phyloP scores from a whole-genome alignment of 108 stramenopile genomes.

The Skeletonema potamos region DNA sequence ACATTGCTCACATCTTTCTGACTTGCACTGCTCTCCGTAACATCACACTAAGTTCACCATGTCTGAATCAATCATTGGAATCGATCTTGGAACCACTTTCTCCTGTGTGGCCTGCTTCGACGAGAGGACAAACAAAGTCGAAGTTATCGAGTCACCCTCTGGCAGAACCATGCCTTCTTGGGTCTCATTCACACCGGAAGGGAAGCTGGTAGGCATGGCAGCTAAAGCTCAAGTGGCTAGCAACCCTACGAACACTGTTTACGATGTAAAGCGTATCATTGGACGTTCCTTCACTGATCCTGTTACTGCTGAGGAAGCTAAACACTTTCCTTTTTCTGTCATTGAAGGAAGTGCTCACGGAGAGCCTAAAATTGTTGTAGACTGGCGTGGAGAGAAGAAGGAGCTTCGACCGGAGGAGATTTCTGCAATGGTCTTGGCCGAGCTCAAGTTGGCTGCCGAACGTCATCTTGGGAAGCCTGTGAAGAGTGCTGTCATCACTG shows the following conservation, averaged over 20 bases:
- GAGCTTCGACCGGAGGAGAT: conserved; percentile 66
- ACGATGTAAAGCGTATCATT: conserved; percentile 74
- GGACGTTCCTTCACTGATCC: conserved; percentile 56
- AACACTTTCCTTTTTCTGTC: conserved; percentile 54
- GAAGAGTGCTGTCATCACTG: conserved; percentile 79
- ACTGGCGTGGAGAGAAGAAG: conserved; percentile 54
- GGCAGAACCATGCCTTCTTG: conserved; percentile 89
- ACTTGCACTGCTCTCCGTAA: background rate
- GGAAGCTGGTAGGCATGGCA: conserved; percentile 56
- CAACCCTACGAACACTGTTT: conserved; percentile 64
- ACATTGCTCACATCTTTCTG: background rate
- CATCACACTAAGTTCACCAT: conserved; percentile 11
- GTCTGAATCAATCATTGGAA: conserved; percentile 55
- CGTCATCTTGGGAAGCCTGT: conserved; percentile 49
- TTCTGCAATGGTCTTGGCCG: conserved; percentile 59
- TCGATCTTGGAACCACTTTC: conserved; percentile 57
- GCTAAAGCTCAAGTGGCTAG: conserved; percentile 64
- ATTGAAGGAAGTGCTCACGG: conserved; percentile 44
- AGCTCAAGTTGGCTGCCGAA: conserved; percentile 64
- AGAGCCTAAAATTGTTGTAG: conserved; percentile 50
- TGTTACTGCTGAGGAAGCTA: conserved; percentile 54
- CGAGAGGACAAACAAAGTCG: conserved; percentile 38
- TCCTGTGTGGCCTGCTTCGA: conserved; percentile 53
- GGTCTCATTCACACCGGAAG: conserved; percentile 72
- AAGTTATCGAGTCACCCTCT: conserved; percentile 82